A percentile compares a stretch with the other conserved stretches of the same genome.
These are phyloP conservation scores for Vinca major DNA, from an alignment of 305 asterid genomes.

Conservation along the genomic window DNA sequence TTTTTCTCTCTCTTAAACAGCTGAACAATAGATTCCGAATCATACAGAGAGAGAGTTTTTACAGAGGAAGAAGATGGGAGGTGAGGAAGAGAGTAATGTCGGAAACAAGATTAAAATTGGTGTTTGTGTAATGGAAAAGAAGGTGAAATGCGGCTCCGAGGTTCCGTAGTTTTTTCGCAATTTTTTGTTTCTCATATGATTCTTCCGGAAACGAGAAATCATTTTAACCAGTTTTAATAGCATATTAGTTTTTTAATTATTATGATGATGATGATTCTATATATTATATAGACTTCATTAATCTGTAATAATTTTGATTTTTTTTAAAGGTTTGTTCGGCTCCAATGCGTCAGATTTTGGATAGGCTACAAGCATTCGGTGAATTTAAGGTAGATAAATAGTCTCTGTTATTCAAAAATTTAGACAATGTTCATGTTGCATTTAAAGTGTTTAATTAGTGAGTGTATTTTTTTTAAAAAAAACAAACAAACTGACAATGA, in stretches of 20 bases:
- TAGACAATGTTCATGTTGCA: background rate
- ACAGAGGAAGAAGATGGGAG: constrained; percentile 7
- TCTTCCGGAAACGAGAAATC: background rate
- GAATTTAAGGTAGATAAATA: constrained; percentile 58
- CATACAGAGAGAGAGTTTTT: background rate
- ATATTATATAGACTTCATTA: background rate
- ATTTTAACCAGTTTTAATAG: constrained; percentile 19
- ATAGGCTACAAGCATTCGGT: constrained; percentile 76
- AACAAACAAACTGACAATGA: background rate
- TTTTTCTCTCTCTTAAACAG: constrained; percentile 16
- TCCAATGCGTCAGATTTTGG: constrained; percentile 88
- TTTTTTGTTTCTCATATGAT: constrained; percentile 5
- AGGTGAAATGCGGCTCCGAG: constrained; percentile 99
- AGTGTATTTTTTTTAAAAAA: too few species aligned
- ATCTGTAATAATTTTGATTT: constrained; percentile 6
- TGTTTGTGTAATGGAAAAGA: constrained; percentile 98
- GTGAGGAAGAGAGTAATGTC: constrained; percentile 30
- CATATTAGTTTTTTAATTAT: background rate
- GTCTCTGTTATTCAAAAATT: background rate
- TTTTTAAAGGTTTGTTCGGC: constrained; percentile 51
- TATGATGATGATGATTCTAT: background rate
- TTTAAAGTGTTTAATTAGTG: background rate
- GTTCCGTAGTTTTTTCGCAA: constrained; percentile 37
- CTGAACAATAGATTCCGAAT: constrained; percentile 19
- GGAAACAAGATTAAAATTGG: constrained; percentile 59